Conservation (phyloP, 2,329 filamentous ascomycete genomes). For the Pseudogymnoascus sp. region DNA sequence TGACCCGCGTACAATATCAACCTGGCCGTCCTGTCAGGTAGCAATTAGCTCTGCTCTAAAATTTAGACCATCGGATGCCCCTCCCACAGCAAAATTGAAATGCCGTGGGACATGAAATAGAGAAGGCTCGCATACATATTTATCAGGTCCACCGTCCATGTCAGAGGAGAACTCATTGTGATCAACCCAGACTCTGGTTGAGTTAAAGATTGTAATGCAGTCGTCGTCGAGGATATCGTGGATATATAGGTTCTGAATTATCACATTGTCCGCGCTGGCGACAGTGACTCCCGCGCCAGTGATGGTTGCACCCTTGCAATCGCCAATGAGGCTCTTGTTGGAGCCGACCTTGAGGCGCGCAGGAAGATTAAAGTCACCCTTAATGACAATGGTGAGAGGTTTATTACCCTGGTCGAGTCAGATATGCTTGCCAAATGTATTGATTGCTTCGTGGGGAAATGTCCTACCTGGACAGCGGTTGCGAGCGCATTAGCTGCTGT, state of each 20-base stretch:
- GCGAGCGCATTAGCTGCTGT: slow-evolving; percentile 34
- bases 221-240: slow-evolving; percentile 41
- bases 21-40: slow-evolving; percentile 33
- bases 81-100: not conserved
- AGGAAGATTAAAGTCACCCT: slow-evolving; percentile 26
- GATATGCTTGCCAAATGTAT: not conserved
- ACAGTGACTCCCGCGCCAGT: slow-evolving; percentile 39
- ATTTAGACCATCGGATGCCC: not conserved
- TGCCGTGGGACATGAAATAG: not conserved
- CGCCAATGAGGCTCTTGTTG: slow-evolving; percentile 42
- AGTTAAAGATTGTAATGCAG: slow-evolving; percentile 40
- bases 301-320: slow-evolving; percentile 26
- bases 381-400: slow-evolving; percentile 36
- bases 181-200: slow-evolving; percentile 41
- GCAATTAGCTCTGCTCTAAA: not conserved
- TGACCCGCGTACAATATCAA: slow-evolving; percentile 37
- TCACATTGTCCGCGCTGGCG: slow-evolving; percentile 42
- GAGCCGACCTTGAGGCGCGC: slow-evolving; percentile 18
- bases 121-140: slow-evolving; percentile 10
- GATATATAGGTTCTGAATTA: slow-evolving; percentile 48
- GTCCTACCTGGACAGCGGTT: slow-evolving; percentile 30
- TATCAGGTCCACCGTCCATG: slow-evolving; percentile 32
- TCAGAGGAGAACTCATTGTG: slow-evolving; percentile 34
- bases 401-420: slow-evolving; percentile 30
- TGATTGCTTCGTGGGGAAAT: slow-evolving; percentile 11